Evolutionary conservation across 2,329 filamentous ascomycete species (phyloP).

Genomic region (Domatiomyces catenatus): DNA sequence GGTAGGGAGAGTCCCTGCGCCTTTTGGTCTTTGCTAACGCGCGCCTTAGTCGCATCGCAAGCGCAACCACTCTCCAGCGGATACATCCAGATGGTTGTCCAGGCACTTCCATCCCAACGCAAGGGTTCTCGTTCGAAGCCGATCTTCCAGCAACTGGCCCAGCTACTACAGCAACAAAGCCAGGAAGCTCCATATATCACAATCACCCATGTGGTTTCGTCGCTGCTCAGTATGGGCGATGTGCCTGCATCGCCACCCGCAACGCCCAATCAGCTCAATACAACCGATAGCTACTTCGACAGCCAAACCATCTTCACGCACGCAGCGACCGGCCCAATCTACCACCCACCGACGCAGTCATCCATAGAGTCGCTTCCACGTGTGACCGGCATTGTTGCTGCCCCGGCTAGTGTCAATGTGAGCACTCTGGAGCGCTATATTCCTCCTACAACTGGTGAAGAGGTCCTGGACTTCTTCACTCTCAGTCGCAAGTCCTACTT

Average conservation of each 20-base stretch:
- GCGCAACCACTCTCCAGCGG: constrained; percentile 7
- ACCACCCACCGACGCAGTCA: constrained; percentile 38
- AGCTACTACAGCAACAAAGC: constrained; percentile 38
- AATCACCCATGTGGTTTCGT: constrained; percentile 47
- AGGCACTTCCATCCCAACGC: constrained; percentile 41
- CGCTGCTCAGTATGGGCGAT: constrained; percentile 43
- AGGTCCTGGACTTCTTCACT: constrained; percentile 45
- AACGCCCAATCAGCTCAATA: constrained; percentile 36
- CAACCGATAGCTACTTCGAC: constrained; percentile 45
- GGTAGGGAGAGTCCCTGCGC: background rate
- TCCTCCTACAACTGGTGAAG: constrained; percentile 43
- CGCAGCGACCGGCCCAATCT: constrained; percentile 43
- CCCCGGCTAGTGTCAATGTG: constrained; percentile 44
- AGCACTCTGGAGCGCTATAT: constrained; percentile 50
- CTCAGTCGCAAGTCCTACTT: constrained; percentile 40
- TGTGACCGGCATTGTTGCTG: constrained; percentile 42
- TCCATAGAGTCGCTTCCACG: constrained; percentile 26
- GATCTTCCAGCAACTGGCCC: constrained; percentile 40
- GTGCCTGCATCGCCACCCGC: constrained; percentile 48
- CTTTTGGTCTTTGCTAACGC: background rate
- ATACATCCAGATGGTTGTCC: constrained; percentile 42
- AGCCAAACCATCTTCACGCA: constrained; percentile 42
- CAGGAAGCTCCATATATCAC: constrained; percentile 42
- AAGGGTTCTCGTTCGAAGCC: constrained; percentile 23
- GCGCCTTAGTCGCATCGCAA: background rate